These are phyloP conservation scores for Sambucus nigra DNA, from an alignment of 129 eudicot genomes.

Conservation along the genomic window DNA sequence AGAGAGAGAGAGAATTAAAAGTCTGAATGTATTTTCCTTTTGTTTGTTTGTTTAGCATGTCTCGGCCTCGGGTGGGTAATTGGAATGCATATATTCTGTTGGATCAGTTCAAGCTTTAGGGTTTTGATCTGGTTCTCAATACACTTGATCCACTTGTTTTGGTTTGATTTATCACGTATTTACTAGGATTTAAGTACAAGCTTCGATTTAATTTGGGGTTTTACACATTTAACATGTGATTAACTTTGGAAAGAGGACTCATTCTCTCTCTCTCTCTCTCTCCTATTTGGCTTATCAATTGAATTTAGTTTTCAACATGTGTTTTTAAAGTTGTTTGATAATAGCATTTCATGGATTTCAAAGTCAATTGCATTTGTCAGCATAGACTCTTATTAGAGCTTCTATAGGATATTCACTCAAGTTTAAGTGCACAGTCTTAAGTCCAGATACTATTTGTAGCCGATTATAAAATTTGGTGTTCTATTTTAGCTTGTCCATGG, in stretches of 20 bases:
- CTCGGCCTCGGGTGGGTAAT: no score
- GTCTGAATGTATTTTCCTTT: no score
- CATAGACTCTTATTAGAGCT: background rate
- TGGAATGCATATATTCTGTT: no score
- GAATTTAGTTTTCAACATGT: background rate
- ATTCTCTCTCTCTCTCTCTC: slow-evolving; percentile 6
- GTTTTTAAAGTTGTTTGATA: background rate
- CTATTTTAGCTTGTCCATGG: background rate
- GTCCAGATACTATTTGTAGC: no score
- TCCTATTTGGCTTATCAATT: slow-evolving; percentile 9
- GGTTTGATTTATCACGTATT: background rate
- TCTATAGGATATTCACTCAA: no score
- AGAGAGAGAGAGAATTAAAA: no score
- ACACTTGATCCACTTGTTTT: slow-evolving; percentile 7
- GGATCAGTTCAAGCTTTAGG: no score
- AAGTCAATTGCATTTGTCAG: background rate
- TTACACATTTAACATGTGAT: slow-evolving; percentile 22
- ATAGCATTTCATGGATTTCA: background rate
- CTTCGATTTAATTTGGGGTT: background rate
- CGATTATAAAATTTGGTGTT: no score
- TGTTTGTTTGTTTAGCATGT: no score
- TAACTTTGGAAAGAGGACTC: background rate
- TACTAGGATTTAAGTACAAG: background rate
- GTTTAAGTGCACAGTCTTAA: no score
- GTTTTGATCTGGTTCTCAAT: slow-evolving; percentile 11